phyloP scores from a whole-genome alignment of 768 basidiomycete genomes.

The Amanita phalloides region DNA sequence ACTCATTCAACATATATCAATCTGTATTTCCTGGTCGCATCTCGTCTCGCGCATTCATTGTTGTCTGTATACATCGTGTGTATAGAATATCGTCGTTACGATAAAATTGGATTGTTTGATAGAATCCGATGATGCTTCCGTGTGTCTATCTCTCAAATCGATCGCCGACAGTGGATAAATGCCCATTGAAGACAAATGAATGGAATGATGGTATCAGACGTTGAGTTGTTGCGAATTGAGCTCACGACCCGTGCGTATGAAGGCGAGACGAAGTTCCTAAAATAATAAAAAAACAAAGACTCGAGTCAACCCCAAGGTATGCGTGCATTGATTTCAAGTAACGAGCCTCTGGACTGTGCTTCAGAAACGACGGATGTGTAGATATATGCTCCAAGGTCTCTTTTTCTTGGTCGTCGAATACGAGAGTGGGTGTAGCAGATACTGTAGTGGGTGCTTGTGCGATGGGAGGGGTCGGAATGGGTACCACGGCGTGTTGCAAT shows the following conservation, averaged over 20 bases:
- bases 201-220: background rate
- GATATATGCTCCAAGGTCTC: constrained; percentile 27
- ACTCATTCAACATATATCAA: too few relatives aligned
- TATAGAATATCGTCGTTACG: background rate
- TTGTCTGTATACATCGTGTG: background rate
- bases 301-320: background rate
- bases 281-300: background rate
- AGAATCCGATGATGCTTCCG: background rate
- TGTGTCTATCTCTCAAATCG: too few relatives aligned
- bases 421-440: constrained; percentile 1
- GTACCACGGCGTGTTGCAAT: constrained; percentile 18
- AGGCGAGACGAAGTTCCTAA: constrained; percentile 44
- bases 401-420: constrained; percentile 9
- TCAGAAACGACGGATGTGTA: constrained; percentile 23
- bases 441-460: background rate
- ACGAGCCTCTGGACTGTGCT: constrained; percentile 40
- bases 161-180: background rate
- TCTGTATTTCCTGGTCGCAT: background rate
- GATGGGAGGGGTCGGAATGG: constrained; percentile 18
- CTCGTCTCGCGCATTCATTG: background rate
- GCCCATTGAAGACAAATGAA: background rate
- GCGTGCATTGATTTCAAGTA: background rate
- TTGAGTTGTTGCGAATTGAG: constrained; percentile 28
- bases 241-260: constrained; percentile 28
- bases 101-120: background rate